Conservation (phyloP, 2,329 filamentous ascomycete genomes). For the Phaeosphaeriaceae sp. region DNA sequence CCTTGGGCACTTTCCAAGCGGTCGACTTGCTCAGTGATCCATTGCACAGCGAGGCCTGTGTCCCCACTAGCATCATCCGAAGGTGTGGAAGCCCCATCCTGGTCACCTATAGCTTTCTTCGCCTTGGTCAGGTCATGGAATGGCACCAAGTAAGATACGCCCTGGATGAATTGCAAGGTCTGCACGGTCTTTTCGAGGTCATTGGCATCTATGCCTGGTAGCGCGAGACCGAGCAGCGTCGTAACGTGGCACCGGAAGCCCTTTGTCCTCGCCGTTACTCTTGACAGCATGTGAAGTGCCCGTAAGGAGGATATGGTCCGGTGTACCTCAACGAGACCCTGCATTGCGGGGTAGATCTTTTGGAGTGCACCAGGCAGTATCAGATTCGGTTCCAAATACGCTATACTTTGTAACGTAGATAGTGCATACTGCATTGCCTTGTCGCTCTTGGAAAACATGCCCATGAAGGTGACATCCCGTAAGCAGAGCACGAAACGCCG, state of each 20-base stretch:
- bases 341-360: conserved; percentile 94
- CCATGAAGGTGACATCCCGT: conserved; percentile 96
- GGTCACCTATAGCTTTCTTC: conserved; percentile 32
- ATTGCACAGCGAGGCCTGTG: conserved; percentile 77
- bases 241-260: conserved; percentile 98
- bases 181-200: conserved; percentile 96
- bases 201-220: conserved; percentile 97
- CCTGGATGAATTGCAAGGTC: conserved; percentile 93
- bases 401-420: conserved; percentile 85
- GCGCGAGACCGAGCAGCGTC: conserved; percentile 85
- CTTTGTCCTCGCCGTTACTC: conserved; percentile 89
- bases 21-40: conserved; percentile 94
- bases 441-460: conserved; percentile 93
- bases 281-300: conserved; percentile 89
- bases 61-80: conserved; percentile 46
- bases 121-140: conserved; percentile 80
- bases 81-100: conserved; percentile 42
- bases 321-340: conserved; percentile 96
- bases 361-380: conserved; percentile 93
- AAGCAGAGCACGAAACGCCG: conserved; percentile 87
- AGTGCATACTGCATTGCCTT: conserved; percentile 92
- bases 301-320: conserved; percentile 92
- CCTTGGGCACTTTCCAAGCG: conserved; percentile 89
- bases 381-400: conserved; percentile 88
- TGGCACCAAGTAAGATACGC: conserved; percentile 94